These are phyloP conservation scores for Tetrapisispora nanseiensis DNA, from an alignment of 805 yeast genomes.

Conservation along the genomic window DNA sequence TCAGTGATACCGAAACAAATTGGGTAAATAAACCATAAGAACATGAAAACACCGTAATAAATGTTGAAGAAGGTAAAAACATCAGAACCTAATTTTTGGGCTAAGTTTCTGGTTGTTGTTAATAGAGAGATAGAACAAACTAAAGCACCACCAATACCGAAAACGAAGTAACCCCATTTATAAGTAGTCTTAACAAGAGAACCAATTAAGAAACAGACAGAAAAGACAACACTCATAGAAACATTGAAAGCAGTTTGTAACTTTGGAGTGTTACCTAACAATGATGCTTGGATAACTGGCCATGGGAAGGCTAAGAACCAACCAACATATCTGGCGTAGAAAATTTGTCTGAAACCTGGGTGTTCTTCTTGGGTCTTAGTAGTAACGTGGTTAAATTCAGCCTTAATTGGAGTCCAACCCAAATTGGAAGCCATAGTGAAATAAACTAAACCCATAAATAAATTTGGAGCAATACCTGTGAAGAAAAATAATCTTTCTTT, in stretches of 20 bases:
- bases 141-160: conserved; percentile 25
- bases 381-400: conserved; percentile 42
- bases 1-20: conserved; percentile 32
- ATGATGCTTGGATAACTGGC: conserved; percentile 33
- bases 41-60: conserved; percentile 16
- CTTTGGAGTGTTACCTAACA: conserved; percentile 20
- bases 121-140: conserved; percentile 16
- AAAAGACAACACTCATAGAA: conserved; percentile 33
- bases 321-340: conserved; percentile 47
- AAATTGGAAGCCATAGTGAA: conserved; percentile 52
- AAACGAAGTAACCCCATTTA: conserved; percentile 44
- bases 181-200: conserved; percentile 36
- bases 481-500: conserved; percentile 29
- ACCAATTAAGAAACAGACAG: conserved; percentile 38
- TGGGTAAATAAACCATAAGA: conserved; percentile 36
- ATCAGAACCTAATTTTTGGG: conserved; percentile 14
- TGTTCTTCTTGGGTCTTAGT: conserved; percentile 21
- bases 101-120: conserved; percentile 21
- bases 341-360: conserved; percentile 42
- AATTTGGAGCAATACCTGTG: conserved; percentile 36
- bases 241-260: conserved; percentile 24
- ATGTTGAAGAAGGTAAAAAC: conserved; percentile 16
- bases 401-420: conserved; percentile 42
- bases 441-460: conserved; percentile 40
- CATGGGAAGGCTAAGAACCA: conserved; percentile 45